These are phyloP conservation scores for Glycyrrhiza uralensis DNA, from an alignment of 306 rosid species.

Conservation along the genomic window DNA sequence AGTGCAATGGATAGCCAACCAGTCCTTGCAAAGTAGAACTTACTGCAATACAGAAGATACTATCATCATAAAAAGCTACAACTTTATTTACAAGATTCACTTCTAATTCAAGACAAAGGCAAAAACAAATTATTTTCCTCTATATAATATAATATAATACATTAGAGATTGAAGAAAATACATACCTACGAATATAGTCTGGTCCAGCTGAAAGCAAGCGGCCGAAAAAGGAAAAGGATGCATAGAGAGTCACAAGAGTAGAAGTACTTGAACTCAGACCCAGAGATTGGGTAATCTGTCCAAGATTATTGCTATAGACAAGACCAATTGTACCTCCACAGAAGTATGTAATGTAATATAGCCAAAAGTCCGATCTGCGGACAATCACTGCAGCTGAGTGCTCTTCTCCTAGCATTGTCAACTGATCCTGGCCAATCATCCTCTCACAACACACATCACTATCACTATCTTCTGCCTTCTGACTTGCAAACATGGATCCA, in stretches of 20 bases:
- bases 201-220: constrained; percentile 92
- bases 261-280: constrained; percentile 57
- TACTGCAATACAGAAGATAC: constrained; percentile 47
- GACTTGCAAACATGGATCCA: constrained; percentile 17
- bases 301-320: constrained; percentile 90
- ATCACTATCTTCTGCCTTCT: constrained; percentile 19
- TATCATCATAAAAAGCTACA: not conserved
- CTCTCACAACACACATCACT: constrained; percentile 39
- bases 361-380: constrained; percentile 81
- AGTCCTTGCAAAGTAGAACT: constrained; percentile 88
- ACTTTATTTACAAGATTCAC: constrained; percentile 7
- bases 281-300: constrained; percentile 85
- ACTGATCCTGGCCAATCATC: constrained; percentile 49
- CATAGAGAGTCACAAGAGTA: constrained; percentile 67
- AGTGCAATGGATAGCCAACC: constrained; percentile 87
- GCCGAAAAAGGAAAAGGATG: constrained; percentile 91
- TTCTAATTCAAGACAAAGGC: not conserved
- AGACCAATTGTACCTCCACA: constrained; percentile 95
- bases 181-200: constrained; percentile 77
- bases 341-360: constrained; percentile 71
- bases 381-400: constrained; percentile 59
- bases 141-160: not conserved
- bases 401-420: constrained; percentile 81
- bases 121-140: not conserved
- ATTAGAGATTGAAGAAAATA: not conserved